phyloP scores from a whole-genome alignment of 805 yeast species.

The Hanseniaspora occidentalis region DNA sequence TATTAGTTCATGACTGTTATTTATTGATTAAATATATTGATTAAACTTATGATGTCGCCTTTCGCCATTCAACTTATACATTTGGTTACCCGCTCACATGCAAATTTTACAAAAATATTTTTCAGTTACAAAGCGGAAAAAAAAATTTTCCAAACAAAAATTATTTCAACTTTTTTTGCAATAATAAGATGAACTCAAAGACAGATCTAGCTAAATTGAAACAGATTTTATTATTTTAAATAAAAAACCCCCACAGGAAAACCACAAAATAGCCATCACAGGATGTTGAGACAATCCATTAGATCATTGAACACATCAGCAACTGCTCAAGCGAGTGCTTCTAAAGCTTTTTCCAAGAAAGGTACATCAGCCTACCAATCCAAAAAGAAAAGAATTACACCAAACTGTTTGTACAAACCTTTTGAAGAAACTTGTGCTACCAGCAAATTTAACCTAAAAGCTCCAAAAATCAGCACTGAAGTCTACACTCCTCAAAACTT shows the following conservation, averaged over 20 bases:
- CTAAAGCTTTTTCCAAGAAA: conserved; percentile 22
- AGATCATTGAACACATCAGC: conserved; percentile 11
- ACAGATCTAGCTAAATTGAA: too few relatives aligned
- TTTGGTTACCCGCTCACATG: neutral
- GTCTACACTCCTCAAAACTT: conserved; percentile 11
- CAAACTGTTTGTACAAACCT: conserved; percentile 22
- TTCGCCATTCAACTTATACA: conserved; percentile 1
- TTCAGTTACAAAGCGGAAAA: conserved; percentile 1
- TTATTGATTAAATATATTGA: conserved; percentile 2
- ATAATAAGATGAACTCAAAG: too few relatives aligned
- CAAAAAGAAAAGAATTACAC: conserved; percentile 16
- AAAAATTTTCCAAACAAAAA: neutral
- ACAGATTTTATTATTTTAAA: too few relatives aligned
- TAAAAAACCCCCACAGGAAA: neutral
- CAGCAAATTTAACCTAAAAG: conserved; percentile 19
- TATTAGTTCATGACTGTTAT: too few relatives aligned
- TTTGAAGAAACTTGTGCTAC: conserved; percentile 24
- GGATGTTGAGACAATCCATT: conserved; percentile 13
- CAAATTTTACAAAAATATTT: conserved; percentile 2
- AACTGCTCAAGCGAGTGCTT: conserved; percentile 12
- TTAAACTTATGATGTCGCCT: neutral
- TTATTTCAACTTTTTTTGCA: too few relatives aligned
- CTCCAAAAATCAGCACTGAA: conserved; percentile 15
- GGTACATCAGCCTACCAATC: conserved; percentile 8
- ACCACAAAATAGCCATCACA: neutral